Conservation (phyloP, 345 rosid species). For the Murraya paniculata region DNA sequence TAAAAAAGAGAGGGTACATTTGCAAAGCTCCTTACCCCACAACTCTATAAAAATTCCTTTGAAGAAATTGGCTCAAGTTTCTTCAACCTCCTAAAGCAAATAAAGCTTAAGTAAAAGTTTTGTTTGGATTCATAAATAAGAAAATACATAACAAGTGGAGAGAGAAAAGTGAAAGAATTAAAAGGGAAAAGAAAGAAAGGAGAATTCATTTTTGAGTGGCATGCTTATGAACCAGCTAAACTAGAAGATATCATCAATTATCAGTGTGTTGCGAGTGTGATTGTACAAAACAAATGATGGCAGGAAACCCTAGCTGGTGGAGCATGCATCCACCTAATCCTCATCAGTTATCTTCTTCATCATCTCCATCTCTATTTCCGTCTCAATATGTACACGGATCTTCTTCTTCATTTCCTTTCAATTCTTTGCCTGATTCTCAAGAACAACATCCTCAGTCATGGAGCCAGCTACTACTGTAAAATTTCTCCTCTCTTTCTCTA, state of each 20-base stretch:
- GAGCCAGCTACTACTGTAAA: constrained; percentile 59
- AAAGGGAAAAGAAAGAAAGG: constrained; percentile 2
- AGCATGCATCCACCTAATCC: constrained; percentile 50
- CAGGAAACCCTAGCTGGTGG: constrained; percentile 76
- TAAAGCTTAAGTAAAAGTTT: constrained; percentile 26
- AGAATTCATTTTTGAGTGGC: constrained; percentile 12
- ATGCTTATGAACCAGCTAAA: constrained; percentile 9
- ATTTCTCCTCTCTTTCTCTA: not conserved
- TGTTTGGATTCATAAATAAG: constrained; percentile 46
- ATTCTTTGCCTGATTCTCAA: constrained; percentile 32
- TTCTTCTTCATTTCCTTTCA: constrained; percentile 32
- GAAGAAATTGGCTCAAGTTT: constrained; percentile 31
- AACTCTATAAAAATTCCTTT: constrained; percentile 26
- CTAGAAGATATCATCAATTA: not conserved
- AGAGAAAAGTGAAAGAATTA: constrained; percentile 27
- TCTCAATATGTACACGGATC: constrained; percentile 45
- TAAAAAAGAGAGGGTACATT: constrained; percentile 23
- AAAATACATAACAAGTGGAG: constrained; percentile 34
- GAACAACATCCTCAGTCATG: constrained; percentile 52
- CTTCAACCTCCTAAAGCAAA: constrained; percentile 30
- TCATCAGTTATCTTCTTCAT: constrained; percentile 35
- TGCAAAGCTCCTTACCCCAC: constrained; percentile 45
- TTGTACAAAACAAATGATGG: constrained; percentile 48
- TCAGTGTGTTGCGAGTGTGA: not conserved
- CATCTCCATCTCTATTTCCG: constrained; percentile 35